Conservation (phyloP, 352 stramenopile genomes). For the Pythium vanterpoolii region DNA sequence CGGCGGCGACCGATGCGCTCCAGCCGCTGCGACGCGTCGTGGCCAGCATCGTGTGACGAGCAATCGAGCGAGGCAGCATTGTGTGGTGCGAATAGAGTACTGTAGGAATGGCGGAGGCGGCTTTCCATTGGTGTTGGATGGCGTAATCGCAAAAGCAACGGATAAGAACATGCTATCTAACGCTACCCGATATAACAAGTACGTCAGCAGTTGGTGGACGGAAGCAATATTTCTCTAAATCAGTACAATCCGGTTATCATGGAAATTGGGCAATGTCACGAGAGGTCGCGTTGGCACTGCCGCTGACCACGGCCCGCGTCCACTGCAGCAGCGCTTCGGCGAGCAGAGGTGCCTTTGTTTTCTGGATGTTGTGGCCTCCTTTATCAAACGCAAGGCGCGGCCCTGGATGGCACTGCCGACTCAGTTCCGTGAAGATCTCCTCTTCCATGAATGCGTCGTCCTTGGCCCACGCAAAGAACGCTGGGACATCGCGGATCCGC, state of each 20-base stretch:
- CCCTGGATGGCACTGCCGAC: constrained; percentile 15
- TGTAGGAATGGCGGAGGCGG: neutral
- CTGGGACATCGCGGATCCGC: constrained; percentile 27
- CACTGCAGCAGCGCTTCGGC: constrained; percentile 26
- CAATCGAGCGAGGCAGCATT: neutral
- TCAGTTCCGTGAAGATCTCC: constrained; percentile 28
- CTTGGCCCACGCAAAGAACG: constrained; percentile 37
- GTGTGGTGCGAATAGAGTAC: neutral
- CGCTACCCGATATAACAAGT: neutral
- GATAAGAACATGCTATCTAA: neutral
- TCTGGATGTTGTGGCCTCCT: constrained; percentile 54
- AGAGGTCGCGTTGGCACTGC: neutral
- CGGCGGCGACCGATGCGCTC: neutral
- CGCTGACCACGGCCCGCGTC: constrained; percentile 14
- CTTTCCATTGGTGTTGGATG: neutral
- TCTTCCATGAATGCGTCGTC: constrained; percentile 37
- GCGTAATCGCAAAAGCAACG: neutral
- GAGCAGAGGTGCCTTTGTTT: constrained; percentile 32
- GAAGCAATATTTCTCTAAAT: constrained; percentile 4
- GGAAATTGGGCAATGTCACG: neutral
- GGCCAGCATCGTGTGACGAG: neutral
- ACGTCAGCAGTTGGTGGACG: neutral
- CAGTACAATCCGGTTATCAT: constrained; percentile 4
- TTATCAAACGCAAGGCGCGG: constrained; percentile 34
- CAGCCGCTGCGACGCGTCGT: neutral